Base-by-base conservation (phyloP, 306 rosid genomes). In the Oemleria cerasiformis region DNA sequence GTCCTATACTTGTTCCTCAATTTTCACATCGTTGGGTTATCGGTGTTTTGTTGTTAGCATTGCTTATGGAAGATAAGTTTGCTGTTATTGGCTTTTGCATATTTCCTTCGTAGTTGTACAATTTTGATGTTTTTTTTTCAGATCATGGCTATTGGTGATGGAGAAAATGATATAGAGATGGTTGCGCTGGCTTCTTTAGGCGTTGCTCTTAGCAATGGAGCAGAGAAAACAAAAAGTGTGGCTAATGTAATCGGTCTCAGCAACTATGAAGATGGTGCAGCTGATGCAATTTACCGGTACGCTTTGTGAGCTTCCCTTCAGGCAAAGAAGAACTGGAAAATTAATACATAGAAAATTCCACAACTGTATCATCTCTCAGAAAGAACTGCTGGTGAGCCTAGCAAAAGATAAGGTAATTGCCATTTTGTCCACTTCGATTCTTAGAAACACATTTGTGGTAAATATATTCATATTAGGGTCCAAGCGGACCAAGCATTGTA, bases 61-160 rank as follows among this genome's bases (percentile, higher is more conserved):
- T 10, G n/a, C 43, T 63, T 15, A 14, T 19, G 13, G 50, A 40
- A 40, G 43, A 30, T 41, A 9, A 63, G 48, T 48, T 34, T 45
- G 13, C 68, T 43, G 53, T 38, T 19, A 61, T 61, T 53, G 51
- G 40, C 38, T 11, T 6, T 34, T n/a, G 16, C 42, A 6, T 43
- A 49, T 23, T 34, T 43, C 64, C 34, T 30, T 40, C 25, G 4
- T 21, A 6, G 42, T 61, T 36, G 10, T 47, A 8, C 62, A 38
- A 11, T 39, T 75, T 15, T 11, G 49, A 39, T 14, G 49, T 43
- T 25, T 15, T 71, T 38, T 43, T 67, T 38, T 63, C 62, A 94
- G 99, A 84, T 94, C 71, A 91, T 94, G 99, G 99, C 97, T 71
- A 86, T 94, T 74, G 99, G 99, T 64, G 97, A 94, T 70, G 99